A percentile compares a stretch with the other conserved stretches of the same genome.
Conservation (phyloP, 2,329 filamentous ascomycete species). For the Cytospora chrysosperma region DNA sequence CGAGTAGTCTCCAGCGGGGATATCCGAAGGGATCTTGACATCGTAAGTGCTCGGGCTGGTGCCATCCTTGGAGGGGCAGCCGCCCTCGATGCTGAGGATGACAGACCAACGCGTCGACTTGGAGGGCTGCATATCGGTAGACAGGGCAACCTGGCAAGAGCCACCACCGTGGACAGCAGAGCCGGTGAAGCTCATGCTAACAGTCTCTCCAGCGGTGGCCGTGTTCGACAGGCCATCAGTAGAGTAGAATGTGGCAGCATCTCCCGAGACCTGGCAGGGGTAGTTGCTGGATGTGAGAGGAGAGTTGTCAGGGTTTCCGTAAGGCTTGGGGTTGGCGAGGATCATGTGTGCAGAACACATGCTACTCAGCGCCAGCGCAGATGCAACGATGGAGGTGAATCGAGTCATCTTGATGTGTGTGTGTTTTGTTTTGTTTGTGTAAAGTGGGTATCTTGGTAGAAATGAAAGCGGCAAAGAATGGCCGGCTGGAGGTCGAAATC, state of each 20-base stretch:
- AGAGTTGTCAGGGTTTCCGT: slow-evolving; percentile 55
- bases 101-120: slow-evolving; percentile 70
- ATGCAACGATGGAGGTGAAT: slow-evolving; percentile 17
- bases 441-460: neutral
- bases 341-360: slow-evolving; percentile 22
- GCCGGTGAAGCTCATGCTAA: slow-evolving; percentile 64
- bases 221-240: slow-evolving; percentile 53
- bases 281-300: slow-evolving; percentile 69
- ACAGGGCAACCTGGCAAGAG: slow-evolving; percentile 73
- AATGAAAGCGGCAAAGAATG: neutral
- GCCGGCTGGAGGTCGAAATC: neutral
- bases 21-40: slow-evolving; percentile 66
- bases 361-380: slow-evolving; percentile 21
- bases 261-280: slow-evolving; percentile 66
- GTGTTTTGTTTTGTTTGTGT: neutral
- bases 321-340: slow-evolving; percentile 22
- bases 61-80: slow-evolving; percentile 45
- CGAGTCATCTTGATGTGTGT: slow-evolving; percentile 19
- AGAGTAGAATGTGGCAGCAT: slow-evolving; percentile 49
- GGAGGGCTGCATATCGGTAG: slow-evolving; percentile 66
- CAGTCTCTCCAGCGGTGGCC: slow-evolving; percentile 61
- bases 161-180: slow-evolving; percentile 66
- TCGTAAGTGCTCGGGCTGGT: slow-evolving; percentile 50
- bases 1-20: slow-evolving; percentile 59
- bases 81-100: slow-evolving; percentile 57